Conservation (phyloP, 352 stramenopile genomes). For the Globisporangium orthogonon region DNA sequence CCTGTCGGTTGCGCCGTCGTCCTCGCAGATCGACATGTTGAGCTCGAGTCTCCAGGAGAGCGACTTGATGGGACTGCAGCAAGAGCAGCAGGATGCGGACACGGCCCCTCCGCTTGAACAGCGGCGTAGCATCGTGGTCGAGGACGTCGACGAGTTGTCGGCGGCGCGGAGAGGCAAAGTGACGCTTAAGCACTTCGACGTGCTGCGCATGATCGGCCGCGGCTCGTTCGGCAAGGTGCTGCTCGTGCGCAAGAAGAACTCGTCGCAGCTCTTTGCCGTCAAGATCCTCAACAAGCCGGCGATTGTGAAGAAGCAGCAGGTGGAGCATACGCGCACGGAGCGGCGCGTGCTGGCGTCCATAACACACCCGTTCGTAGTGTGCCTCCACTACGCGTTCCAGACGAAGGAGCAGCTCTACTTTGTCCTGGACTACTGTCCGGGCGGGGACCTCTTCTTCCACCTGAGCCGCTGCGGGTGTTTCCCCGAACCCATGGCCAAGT, state of each 20-base stretch:
- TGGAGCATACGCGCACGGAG: slow-evolving; percentile 81
- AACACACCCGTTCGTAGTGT: slow-evolving; percentile 84
- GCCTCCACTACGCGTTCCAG: slow-evolving; percentile 87
- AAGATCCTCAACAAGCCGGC: slow-evolving; percentile 80
- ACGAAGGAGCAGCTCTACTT: slow-evolving; percentile 81
- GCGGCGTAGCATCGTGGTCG: slow-evolving; percentile 52
- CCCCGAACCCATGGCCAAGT: slow-evolving; percentile 75
- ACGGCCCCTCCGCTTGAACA: slow-evolving; percentile 20
- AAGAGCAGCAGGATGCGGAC: slow-evolving; percentile 14
- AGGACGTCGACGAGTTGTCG: slow-evolving; percentile 60
- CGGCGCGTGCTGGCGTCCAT: slow-evolving; percentile 77
- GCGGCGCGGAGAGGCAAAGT: slow-evolving; percentile 34
- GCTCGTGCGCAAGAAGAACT: slow-evolving; percentile 76
- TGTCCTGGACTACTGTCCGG: slow-evolving; percentile 83
- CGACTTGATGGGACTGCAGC: slow-evolving; percentile 26
- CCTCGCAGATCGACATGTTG: slow-evolving; percentile 34
- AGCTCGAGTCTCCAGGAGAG: slow-evolving; percentile 35
- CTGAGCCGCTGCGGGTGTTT: slow-evolving; percentile 71
- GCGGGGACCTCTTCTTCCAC: slow-evolving; percentile 82
- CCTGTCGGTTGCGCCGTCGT: slow-evolving; percentile 11
- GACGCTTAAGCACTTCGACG: slow-evolving; percentile 84
- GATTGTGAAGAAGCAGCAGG: slow-evolving; percentile 79
- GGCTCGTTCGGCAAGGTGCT: slow-evolving; percentile 92
- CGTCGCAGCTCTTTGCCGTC: slow-evolving; percentile 69
- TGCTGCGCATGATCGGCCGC: slow-evolving; percentile 89